phyloP scores from a whole-genome alignment of 768 basidiomycete species.

The Porphyrellus cyaneotinctus region DNA sequence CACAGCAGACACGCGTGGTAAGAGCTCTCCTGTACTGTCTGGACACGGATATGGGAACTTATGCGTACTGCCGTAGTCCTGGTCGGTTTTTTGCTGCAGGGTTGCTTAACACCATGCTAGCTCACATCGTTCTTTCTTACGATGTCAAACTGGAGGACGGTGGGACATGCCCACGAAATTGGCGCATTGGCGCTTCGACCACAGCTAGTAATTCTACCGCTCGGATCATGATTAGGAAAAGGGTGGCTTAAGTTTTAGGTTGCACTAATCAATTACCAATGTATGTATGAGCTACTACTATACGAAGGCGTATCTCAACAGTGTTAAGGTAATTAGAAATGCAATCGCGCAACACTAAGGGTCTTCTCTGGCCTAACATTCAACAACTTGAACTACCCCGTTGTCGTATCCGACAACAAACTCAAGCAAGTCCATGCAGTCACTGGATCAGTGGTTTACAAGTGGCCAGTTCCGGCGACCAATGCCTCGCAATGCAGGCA shows the following conservation, averaged over 20 bases:
- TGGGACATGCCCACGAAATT: background rate
- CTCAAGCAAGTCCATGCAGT: too few species aligned
- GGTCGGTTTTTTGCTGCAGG: conserved; percentile 12
- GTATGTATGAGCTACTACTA: too few species aligned
- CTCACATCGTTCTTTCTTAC: conserved; percentile 13
- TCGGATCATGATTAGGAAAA: conserved; percentile 15
- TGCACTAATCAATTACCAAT: too few species aligned
- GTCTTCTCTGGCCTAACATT: too few species aligned
- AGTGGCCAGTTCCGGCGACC: too few species aligned
- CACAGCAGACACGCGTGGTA: conserved; percentile 10
- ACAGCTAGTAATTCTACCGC: conserved; percentile 4
- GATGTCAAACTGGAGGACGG: conserved; percentile 15
- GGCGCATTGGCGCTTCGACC: background rate
- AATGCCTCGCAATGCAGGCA: too few species aligned
- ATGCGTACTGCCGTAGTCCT: conserved; percentile 1
- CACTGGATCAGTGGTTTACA: too few species aligned
- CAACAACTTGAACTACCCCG: too few species aligned
- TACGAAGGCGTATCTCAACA: too few species aligned
- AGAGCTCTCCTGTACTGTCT: background rate
- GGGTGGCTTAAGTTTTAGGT: background rate
- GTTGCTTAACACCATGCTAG: conserved; percentile 15
- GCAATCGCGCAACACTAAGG: too few species aligned
- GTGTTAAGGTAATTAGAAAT: too few species aligned
- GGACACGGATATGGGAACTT: background rate
- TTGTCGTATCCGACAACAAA: too few species aligned